phyloP scores from a whole-genome alignment of 352 stramenopile species.

The Detonula confervacea region DNA sequence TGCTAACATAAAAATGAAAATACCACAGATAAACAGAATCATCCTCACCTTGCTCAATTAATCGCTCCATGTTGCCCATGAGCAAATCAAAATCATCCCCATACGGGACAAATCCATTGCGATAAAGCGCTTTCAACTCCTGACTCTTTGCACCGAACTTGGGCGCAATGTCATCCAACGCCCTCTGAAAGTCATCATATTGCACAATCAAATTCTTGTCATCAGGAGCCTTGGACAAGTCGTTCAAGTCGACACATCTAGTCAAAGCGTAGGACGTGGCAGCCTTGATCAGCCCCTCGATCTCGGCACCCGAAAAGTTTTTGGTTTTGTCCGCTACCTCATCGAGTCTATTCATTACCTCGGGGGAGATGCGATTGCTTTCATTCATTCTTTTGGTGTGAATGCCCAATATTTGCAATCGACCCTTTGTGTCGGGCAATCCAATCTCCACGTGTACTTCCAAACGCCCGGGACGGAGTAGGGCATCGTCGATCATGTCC shows the following conservation, averaged over 20 bases:
- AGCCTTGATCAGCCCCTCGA: constrained; percentile 97
- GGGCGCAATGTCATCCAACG: constrained; percentile 95
- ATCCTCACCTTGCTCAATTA: constrained; percentile 91
- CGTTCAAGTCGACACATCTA: constrained; percentile 88
- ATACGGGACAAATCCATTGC: constrained; percentile 97
- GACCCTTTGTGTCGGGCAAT: constrained; percentile 93
- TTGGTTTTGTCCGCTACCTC: constrained; percentile 95
- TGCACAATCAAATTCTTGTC: constrained; percentile 81
- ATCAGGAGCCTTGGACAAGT: constrained; percentile 85
- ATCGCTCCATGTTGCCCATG: constrained; percentile 89
- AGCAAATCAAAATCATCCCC: constrained; percentile 93
- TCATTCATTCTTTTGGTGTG: constrained; percentile 93
- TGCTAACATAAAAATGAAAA: not conserved
- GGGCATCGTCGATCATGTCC: constrained; percentile 96
- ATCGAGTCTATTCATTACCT: constrained; percentile 77
- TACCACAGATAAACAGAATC: constrained; percentile 35
- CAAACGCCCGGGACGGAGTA: constrained; percentile 97
- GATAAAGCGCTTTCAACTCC: constrained; percentile 94
- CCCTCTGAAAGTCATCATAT: constrained; percentile 93
- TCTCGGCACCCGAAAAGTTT: constrained; percentile 98
- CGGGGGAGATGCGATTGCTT: constrained; percentile 77
- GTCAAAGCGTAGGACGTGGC: constrained; percentile 88
- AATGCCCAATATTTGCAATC: constrained; percentile 98
- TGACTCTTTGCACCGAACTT: constrained; percentile 95
- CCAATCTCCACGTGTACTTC: constrained; percentile 99